These are phyloP conservation scores for Cynanchum wilfordii DNA, from an alignment of 257 asterid genomes.

Conservation along the genomic window DNA sequence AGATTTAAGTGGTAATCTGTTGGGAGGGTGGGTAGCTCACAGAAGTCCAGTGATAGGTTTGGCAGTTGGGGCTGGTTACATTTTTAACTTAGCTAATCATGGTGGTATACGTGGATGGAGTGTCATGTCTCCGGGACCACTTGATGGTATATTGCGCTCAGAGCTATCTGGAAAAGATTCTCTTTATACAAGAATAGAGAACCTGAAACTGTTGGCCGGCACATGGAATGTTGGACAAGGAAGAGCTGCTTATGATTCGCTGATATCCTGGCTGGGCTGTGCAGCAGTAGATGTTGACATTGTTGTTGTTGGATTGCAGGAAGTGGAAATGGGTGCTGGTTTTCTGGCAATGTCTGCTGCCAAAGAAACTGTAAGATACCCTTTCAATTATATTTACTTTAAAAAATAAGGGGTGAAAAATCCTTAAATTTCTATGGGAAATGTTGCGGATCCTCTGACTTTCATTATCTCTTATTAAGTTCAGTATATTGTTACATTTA, in stretches of 20 bases:
- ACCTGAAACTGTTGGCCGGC: constrained; percentile 83
- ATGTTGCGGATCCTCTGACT: neutral
- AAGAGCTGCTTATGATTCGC: constrained; percentile 83
- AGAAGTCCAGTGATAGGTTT: constrained; percentile 67
- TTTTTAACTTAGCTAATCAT: constrained; percentile 79
- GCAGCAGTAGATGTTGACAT: constrained; percentile 68
- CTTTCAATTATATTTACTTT: neutral
- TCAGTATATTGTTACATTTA: neutral
- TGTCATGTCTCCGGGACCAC: constrained; percentile 77
- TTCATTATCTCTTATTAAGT: neutral
- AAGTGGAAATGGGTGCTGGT: constrained; percentile 99
- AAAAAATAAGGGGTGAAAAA: neutral
- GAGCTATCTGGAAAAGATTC: constrained; percentile 79
- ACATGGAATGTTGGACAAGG: constrained; percentile 99
- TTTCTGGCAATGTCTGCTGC: constrained; percentile 99
- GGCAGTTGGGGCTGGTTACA: constrained; percentile 61
- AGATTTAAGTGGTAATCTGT: constrained; percentile 73
- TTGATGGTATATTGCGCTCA: constrained; percentile 54
- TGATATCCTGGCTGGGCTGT: constrained; percentile 84
- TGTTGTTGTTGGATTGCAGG: constrained; percentile 88
- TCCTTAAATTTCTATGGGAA: neutral
- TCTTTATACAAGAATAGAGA: constrained; percentile 69
- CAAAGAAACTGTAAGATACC: constrained; percentile 74
- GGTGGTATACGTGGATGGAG: constrained; percentile 99
- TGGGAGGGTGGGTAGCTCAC: constrained; percentile 91